Evolutionary conservation across 2,329 filamentous ascomycete genomes (phyloP).

Genomic region (Apiospora malaysiana): DNA sequence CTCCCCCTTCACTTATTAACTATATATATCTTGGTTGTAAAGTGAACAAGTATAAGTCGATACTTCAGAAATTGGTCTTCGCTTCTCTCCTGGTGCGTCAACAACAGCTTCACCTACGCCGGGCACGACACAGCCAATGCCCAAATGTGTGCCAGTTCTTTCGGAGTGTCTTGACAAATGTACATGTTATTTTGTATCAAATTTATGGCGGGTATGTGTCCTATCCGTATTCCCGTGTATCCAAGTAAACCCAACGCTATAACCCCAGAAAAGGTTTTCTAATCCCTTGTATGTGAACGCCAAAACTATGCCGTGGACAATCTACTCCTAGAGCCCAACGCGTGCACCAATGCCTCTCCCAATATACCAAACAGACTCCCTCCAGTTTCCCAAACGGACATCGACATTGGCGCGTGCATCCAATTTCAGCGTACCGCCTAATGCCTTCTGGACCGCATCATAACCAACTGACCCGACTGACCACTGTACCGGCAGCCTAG

Average conservation of each 20-base stretch:
- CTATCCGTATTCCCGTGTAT: neutral
- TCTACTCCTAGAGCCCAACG: conserved; percentile 53
- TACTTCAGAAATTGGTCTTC: neutral
- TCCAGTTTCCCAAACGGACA: conserved; percentile 77
- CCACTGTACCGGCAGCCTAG: conserved; percentile 83
- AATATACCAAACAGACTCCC: conserved; percentile 72
- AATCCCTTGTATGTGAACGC: conserved; percentile 2
- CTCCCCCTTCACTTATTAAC: too few relatives aligned
- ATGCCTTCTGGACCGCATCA: conserved; percentile 76
- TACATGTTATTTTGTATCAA: neutral
- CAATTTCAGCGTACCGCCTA: conserved; percentile 80
- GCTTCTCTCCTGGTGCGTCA: neutral
- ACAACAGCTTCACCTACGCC: neutral
- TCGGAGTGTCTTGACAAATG: neutral
- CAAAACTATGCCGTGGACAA: neutral
- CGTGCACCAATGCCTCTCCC: conserved; percentile 74
- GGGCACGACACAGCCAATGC: neutral
- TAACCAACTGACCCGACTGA: conserved; percentile 79
- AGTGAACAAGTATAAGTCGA: neutral
- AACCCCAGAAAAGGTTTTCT: neutral
- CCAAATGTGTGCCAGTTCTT: neutral
- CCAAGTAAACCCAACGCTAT: conserved; percentile 1
- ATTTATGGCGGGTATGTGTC: neutral
- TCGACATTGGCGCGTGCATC: conserved; percentile 79
- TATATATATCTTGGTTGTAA: too few relatives aligned